These are phyloP conservation scores for Microstroma glucosiphilum DNA, from an alignment of 1,284 basidiomycete species.

Conservation along the genomic window DNA sequence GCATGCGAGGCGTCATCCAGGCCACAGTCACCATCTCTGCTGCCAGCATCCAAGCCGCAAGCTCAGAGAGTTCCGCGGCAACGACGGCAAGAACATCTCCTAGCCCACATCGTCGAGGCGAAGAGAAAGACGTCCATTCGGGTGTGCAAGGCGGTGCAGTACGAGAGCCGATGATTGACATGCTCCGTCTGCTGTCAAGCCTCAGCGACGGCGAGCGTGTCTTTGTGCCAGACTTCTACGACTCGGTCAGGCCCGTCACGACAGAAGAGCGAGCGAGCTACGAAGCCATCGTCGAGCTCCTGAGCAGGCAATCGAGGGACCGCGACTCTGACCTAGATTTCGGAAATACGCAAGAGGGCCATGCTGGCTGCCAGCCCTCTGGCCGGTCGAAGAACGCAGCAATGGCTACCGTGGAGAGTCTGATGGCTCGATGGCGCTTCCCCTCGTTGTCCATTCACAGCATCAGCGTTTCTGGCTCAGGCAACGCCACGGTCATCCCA, in stretches of 20 bases:
- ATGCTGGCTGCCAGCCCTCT: neutral
- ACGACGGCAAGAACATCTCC: neutral
- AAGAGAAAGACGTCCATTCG: conserved; percentile 69
- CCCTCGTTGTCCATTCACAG: conserved; percentile 40
- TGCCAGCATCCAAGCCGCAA: neutral
- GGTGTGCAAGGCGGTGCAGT: conserved; percentile 87
- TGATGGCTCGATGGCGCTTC: conserved; percentile 41
- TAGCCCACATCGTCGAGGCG: neutral
- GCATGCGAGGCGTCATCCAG: conserved; percentile 84
- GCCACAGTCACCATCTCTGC: conserved; percentile 64
- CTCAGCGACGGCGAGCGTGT: conserved; percentile 62
- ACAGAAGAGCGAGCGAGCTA: conserved; percentile 48
- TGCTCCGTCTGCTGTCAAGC: conserved; percentile 71
- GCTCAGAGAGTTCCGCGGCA: neutral
- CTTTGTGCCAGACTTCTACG: conserved; percentile 77
- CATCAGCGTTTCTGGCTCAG: conserved; percentile 18
- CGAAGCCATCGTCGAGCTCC: conserved; percentile 25
- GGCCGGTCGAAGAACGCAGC: neutral
- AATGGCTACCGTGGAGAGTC: conserved; percentile 18
- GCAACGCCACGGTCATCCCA: conserved; percentile 41
- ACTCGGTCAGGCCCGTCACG: conserved; percentile 43
- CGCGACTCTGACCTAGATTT: neutral
- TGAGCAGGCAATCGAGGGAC: too few relatives aligned
- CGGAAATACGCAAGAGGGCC: neutral
- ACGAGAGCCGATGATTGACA: conserved; percentile 83